These are phyloP conservation scores for Penicillium lagena DNA, from an alignment of 495 filamentous ascomycete species.

Conservation along the genomic window DNA sequence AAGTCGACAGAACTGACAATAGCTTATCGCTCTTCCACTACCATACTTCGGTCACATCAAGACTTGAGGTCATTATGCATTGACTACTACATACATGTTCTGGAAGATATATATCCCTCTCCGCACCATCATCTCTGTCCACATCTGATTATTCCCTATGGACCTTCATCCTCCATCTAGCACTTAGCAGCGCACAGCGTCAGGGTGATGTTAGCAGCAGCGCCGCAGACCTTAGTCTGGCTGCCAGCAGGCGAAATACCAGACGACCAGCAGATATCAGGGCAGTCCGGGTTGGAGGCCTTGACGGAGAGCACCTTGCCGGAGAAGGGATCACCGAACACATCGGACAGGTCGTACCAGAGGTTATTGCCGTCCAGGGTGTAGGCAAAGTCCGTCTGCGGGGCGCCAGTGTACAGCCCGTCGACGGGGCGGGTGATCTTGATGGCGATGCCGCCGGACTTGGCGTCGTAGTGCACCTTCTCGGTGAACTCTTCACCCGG, in stretches of 20 bases:
- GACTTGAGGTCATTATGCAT: not conserved
- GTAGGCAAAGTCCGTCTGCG: slow-evolving; percentile 50
- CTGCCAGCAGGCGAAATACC: slow-evolving; percentile 45
- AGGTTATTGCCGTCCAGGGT: slow-evolving; percentile 40
- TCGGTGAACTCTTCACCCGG: slow-evolving; percentile 34
- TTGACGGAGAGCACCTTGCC: slow-evolving; percentile 34
- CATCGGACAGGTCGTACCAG: slow-evolving; percentile 52
- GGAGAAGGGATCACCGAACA: slow-evolving; percentile 51
- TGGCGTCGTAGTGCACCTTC: slow-evolving; percentile 34
- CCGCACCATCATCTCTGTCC: too few relatives aligned
- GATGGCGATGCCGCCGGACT: slow-evolving; percentile 48
- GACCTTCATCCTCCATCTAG: slow-evolving; percentile 1
- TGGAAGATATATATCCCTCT: not conserved
- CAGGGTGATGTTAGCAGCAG: slow-evolving; percentile 24
- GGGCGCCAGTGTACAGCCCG: slow-evolving; percentile 47
- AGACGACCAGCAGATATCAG: slow-evolving; percentile 42
- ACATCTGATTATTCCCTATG: too few relatives aligned
- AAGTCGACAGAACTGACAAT: too few relatives aligned
- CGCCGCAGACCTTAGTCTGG: slow-evolving; percentile 42
- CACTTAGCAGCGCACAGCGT: slow-evolving; percentile 26
- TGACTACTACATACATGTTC: not conserved
- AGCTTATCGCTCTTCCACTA: too few relatives aligned
- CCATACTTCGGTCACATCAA: too few relatives aligned
- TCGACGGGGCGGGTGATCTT: slow-evolving; percentile 46
- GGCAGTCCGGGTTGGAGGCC: slow-evolving; percentile 33